phyloP scores from a whole-genome alignment of 768 basidiomycete species.

The Lentinula sp. region DNA sequence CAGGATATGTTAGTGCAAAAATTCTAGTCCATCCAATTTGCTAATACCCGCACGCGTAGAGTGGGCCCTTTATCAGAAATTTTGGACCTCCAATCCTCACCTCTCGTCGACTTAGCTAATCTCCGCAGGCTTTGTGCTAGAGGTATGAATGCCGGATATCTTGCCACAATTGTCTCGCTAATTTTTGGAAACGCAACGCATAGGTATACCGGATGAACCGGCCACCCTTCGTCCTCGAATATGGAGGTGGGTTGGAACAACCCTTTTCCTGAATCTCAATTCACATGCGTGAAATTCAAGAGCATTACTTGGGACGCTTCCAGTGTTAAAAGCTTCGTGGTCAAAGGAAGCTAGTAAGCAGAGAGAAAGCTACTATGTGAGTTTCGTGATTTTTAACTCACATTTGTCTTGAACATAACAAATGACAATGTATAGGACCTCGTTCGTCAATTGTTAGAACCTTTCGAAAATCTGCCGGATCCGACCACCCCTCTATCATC shows the following conservation, averaged over 20 bases:
- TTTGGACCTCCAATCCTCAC: constrained; percentile 42
- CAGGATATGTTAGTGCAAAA: constrained; percentile 50
- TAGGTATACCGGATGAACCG: constrained; percentile 72
- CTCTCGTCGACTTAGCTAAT: constrained; percentile 47
- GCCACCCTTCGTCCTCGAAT: constrained; percentile 69
- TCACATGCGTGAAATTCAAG: constrained; percentile 23
- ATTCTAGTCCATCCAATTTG: constrained; percentile 1
- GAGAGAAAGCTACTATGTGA: constrained; percentile 68
- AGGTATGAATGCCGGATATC: constrained; percentile 34
- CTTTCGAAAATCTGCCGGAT: constrained; percentile 38
- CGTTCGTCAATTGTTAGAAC: constrained; percentile 54
- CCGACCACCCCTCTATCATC: constrained; percentile 31
- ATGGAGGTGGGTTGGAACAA: constrained; percentile 55
- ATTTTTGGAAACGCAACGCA: not conserved
- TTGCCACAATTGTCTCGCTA: not conserved
- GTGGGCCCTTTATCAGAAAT: constrained; percentile 53
- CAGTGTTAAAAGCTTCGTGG: constrained; percentile 54
- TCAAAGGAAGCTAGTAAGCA: constrained; percentile 49
- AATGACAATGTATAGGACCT: constrained; percentile 46
- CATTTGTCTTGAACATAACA: not conserved
- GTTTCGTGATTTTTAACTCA: constrained; percentile 31
- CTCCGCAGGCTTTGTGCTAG: constrained; percentile 53
- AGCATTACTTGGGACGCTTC: constrained; percentile 58
- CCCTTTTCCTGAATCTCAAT: constrained; percentile 3
- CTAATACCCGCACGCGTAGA: constrained; percentile 24